Evolutionary conservation across 345 rosid species (phyloP).

Genomic region (Citrus glauca): DNA sequence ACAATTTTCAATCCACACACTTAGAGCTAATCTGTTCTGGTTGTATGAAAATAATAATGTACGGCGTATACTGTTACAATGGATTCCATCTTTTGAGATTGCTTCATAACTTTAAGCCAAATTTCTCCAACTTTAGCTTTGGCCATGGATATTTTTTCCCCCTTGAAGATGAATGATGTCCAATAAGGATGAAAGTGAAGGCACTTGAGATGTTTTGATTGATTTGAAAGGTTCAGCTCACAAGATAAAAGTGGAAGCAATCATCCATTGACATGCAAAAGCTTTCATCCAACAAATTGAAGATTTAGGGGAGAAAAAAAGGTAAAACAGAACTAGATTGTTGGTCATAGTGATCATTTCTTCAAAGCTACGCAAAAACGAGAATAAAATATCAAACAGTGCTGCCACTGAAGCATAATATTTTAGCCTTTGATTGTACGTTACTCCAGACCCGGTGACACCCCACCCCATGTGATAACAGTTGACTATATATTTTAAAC

Average conservation of each 20-base stretch:
- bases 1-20: neutral
- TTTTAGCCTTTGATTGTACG: conserved; percentile 14
- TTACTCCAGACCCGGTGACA: conserved; percentile 21
- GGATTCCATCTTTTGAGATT: conserved; percentile 3
- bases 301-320: neutral
- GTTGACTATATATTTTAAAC: conserved; percentile 16
- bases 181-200: neutral
- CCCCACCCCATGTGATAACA: conserved; percentile 20
- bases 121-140: neutral
- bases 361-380: neutral
- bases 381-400: neutral
- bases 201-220: neutral
- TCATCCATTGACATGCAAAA: neutral
- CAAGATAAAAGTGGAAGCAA: neutral
- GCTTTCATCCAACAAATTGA: neutral
- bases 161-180: neutral
- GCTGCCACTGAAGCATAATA: conserved; percentile 12
- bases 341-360: neutral
- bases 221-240: neutral
- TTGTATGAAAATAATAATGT: neutral
- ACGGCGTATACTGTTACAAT: neutral
- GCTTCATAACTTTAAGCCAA: neutral
- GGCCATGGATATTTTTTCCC: neutral
- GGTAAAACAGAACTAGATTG: neutral
- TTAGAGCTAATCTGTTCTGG: neutral